Evolutionary conservation across 2,329 filamentous ascomycete species (phyloP), one percentile per base, ranked within the genome.

Genomic region (Hypocrella siamensis): DNA sequence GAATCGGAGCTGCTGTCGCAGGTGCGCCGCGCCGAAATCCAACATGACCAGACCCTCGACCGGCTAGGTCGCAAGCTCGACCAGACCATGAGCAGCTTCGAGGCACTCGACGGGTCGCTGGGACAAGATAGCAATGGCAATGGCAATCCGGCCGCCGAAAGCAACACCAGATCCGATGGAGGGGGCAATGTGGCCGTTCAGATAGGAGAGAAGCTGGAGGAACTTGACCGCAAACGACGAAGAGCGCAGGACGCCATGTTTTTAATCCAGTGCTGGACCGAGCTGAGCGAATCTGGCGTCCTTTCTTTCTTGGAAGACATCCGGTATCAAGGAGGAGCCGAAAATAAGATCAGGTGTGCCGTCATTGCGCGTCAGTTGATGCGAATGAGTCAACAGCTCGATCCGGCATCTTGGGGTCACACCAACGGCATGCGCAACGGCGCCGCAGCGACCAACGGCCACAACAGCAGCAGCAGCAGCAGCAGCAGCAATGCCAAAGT

Each of bases 241-340:
- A 68, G 88, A 37, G 90, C 90, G 19, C 69, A 90, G 51, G 90
- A 98, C 60, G 86, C 90, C 38, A 88, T 82, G 49, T 96, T 96
- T 51, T 58, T 98, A 36, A 85, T 98, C 41, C 81, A 93, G 51
- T 98, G 90, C 60, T 98, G 90, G 88, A 75, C 84, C 26, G 88
- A 96, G 48, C 84, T 98, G 44, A 86, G 79, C 54, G 86, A 93
- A 47, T 78, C 79, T 7, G 90, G 90, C 4, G 76, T 90, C 43
- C 66, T 96, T 34, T 79, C 80, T 7, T 76, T 79, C n/a, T 58
- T 98, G 30, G 84, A 96, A 52, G 85, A 92, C 40, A 77, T 96
- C 37, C 72, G 88, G 47, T 71, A 82, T 40, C 79, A 85, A 42
- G 84, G 83, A 2, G 79, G 79, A 17, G 80, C 81, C 9, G 86